Conservation (phyloP, 257 asterid genomes). For the Solanum habrochaites region DNA sequence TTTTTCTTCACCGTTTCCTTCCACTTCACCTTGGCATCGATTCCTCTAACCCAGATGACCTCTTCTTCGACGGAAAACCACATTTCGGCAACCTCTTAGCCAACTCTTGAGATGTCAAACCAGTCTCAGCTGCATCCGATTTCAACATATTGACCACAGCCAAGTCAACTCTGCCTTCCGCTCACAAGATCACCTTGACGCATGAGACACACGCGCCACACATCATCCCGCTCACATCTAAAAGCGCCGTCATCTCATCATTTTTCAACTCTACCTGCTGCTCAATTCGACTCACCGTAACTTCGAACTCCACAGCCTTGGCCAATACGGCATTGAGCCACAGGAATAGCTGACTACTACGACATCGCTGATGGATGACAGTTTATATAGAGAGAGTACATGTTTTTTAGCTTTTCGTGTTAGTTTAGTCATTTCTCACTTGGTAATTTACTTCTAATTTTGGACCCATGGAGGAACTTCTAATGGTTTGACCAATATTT, state of each 20-base stretch:
- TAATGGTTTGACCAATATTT: not conserved
- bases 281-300: not conserved
- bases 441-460: too few species aligned
- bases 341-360: slow-evolving; percentile 10
- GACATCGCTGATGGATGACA: slow-evolving; percentile 10
- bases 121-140: not conserved
- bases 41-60: slow-evolving; percentile 71
- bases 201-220: slow-evolving; percentile 94
- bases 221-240: slow-evolving; percentile 92
- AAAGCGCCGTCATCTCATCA: slow-evolving; percentile 33
- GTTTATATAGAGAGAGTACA: not conserved
- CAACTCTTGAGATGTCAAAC: slow-evolving; percentile 35
- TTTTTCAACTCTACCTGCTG: slow-evolving; percentile 13
- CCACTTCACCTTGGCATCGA: slow-evolving; percentile 88
- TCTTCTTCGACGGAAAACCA: slow-evolving; percentile 71
- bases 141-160: slow-evolving; percentile 76
- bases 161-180: slow-evolving; percentile 68
- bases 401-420: too few species aligned
- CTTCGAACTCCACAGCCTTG: slow-evolving; percentile 47
- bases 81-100: slow-evolving; percentile 58
- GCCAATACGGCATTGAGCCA: slow-evolving; percentile 18
- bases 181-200: slow-evolving; percentile 61
- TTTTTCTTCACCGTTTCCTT: slow-evolving; percentile 70
- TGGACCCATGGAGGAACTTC: too few species aligned
- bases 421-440: too few species aligned